Percentiles rank a stretch among this genome's conserved stretches.
phyloP scores from a whole-genome alignment of 2,329 filamentous ascomycete species.

The Coleophoma eucalyptorum region DNA sequence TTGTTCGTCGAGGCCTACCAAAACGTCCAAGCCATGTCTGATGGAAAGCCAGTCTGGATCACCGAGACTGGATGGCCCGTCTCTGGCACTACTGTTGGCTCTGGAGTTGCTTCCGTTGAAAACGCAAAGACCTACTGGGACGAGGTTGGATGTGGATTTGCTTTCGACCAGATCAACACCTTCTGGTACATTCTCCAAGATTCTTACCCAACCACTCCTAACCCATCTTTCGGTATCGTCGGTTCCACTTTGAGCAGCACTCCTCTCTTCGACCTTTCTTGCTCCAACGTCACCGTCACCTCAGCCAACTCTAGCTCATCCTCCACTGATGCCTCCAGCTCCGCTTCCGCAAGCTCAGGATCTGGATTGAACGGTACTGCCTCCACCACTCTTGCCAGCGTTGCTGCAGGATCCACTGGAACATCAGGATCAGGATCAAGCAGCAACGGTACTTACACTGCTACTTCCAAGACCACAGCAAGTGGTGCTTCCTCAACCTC shows the following conservation, averaged over 20 bases:
- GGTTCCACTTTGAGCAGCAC: conserved; percentile 47
- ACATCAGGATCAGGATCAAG: background rate
- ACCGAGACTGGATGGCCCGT: conserved; percentile 89
- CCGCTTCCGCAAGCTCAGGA: conserved; percentile 3
- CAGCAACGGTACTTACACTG: conserved; percentile 5
- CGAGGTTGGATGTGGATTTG: conserved; percentile 65
- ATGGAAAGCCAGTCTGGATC: conserved; percentile 74
- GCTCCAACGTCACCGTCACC: conserved; percentile 26
- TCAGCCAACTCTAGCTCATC: conserved; percentile 15
- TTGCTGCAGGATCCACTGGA: background rate
- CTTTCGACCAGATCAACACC: conserved; percentile 60
- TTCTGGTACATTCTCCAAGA: conserved; percentile 82
- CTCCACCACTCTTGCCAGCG: conserved; percentile 5
- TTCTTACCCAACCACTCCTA: conserved; percentile 51
- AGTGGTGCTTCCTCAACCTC: background rate
- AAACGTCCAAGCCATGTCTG: conserved; percentile 52
- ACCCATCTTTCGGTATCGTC: conserved; percentile 69
- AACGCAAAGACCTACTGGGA: conserved; percentile 83
- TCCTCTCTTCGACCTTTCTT: conserved; percentile 62
- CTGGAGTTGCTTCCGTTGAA: conserved; percentile 56
- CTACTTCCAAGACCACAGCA: background rate
- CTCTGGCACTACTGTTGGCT: conserved; percentile 57
- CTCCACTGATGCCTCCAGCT: conserved; percentile 3
- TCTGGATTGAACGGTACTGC: conserved; percentile 1
- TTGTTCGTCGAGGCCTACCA: conserved; percentile 67